phyloP scores from a whole-genome alignment of 345 rosid species.

The Sisymbrium altissimum region DNA sequence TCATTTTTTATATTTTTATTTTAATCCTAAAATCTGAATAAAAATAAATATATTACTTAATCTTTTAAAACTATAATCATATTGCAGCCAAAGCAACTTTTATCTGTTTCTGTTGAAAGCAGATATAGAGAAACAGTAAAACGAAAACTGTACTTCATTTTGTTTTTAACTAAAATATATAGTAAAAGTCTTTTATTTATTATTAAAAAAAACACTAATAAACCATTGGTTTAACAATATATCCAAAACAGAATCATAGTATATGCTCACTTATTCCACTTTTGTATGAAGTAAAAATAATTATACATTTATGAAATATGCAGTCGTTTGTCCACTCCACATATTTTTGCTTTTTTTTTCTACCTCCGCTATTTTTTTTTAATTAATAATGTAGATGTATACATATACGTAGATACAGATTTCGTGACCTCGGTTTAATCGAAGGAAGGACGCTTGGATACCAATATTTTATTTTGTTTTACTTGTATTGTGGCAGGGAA shows the following conservation, averaged over 20 bases:
- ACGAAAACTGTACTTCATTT: not conserved
- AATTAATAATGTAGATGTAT: not conserved
- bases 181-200: too few species aligned
- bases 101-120: not conserved
- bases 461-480: constrained; percentile 5
- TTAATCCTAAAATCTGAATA: not conserved
- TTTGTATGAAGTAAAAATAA: not conserved
- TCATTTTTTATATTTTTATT: too few species aligned
- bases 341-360: too few species aligned
- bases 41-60: not conserved
- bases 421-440: constrained; percentile 39
- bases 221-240: too few species aligned
- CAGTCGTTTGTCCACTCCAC: not conserved
- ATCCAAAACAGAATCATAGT: not conserved
- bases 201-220: too few species aligned
- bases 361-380: too few species aligned
- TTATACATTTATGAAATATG: not conserved
- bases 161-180: not conserved
- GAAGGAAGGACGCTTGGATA: constrained; percentile 25
- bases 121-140: too few species aligned
- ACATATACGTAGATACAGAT: not conserved
- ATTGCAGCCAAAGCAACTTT: not conserved
- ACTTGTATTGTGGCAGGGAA: constrained; percentile 14
- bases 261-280: not conserved
- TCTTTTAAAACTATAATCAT: not conserved